phyloP scores from a whole-genome alignment of 768 basidiomycete species.

The Lactarius evosmus region DNA sequence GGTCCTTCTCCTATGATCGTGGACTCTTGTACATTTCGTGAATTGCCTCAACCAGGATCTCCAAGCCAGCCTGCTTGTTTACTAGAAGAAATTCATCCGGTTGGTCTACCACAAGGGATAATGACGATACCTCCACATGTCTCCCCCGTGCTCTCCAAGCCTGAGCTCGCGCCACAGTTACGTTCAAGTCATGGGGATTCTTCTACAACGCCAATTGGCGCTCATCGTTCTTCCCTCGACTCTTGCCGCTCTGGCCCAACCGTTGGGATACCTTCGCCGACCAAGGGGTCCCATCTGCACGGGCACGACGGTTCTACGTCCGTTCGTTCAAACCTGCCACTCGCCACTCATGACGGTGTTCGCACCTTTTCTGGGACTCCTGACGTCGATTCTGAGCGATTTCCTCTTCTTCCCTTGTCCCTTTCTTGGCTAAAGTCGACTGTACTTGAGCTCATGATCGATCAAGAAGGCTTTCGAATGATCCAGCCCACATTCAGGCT shows the following conservation, averaged over 20 bases:
- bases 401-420: slow-evolving; percentile 36
- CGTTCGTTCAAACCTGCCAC: background rate
- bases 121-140: background rate
- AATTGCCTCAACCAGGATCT: background rate
- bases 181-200: background rate
- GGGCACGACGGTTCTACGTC: slow-evolving; percentile 4
- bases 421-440: slow-evolving; percentile 54
- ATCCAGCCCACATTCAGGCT: slow-evolving; percentile 58
- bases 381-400: slow-evolving; percentile 3
- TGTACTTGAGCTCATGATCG: slow-evolving; percentile 64
- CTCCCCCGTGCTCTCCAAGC: background rate
- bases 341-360: background rate
- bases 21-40: background rate
- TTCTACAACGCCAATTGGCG: background rate
- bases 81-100: background rate
- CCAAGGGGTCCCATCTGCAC: background rate
- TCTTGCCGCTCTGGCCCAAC: background rate
- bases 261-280: background rate
- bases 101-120: background rate
- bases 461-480: slow-evolving; percentile 79
- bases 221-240: background rate
- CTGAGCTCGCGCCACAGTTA: slow-evolving; percentile 3
- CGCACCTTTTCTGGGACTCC: background rate
- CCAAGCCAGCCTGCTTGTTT: background rate
- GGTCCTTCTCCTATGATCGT: background rate